phyloP scores from a whole-genome alignment of 2,329 filamentous ascomycete species.

The Pseudogymnoascus sp. region DNA sequence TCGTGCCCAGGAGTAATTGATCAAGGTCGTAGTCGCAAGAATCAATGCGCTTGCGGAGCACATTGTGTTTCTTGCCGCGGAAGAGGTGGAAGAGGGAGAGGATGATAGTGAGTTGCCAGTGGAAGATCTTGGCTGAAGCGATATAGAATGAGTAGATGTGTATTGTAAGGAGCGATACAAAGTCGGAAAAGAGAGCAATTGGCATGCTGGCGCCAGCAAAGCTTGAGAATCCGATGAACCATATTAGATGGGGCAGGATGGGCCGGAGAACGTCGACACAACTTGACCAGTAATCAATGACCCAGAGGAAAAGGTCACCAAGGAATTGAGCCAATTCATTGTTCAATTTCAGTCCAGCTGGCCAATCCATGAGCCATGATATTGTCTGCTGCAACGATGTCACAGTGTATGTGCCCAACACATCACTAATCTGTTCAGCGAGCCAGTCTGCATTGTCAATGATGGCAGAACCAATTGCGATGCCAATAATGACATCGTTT shows the following conservation, averaged over 20 bases:
- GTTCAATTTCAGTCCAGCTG: conserved; percentile 90
- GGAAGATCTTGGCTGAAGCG: conserved; percentile 90
- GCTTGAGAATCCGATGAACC: conserved; percentile 86
- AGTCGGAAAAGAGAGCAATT: conserved; percentile 88
- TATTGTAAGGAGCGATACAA: conserved; percentile 82
- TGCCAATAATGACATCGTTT: conserved; percentile 97
- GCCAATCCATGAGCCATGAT: conserved; percentile 91
- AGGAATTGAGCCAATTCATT: conserved; percentile 88
- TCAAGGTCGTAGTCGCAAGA: conserved; percentile 98
- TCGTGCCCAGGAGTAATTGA: conserved; percentile 90
- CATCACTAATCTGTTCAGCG: conserved; percentile 65
- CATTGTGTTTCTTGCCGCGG: conserved; percentile 94
- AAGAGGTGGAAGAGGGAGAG: conserved; percentile 98
- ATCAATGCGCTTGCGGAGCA: conserved; percentile 93
- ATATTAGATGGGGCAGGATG: conserved; percentile 75
- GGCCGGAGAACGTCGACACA: conserved; percentile 73
- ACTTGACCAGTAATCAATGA: conserved; percentile 95
- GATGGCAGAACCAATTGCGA: conserved; percentile 91
- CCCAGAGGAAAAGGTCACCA: conserved; percentile 93
- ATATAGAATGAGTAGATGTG: conserved; percentile 99
- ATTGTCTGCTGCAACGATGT: conserved; percentile 84
- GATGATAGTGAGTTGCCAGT: conserved; percentile 97
- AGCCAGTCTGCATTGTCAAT: conserved; percentile 89
- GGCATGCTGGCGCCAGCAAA: conserved; percentile 97
- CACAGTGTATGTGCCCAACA: conserved; percentile 77